Conservation (phyloP, 495 filamentous ascomycete species). For the Tuber melanosporum region DNA sequence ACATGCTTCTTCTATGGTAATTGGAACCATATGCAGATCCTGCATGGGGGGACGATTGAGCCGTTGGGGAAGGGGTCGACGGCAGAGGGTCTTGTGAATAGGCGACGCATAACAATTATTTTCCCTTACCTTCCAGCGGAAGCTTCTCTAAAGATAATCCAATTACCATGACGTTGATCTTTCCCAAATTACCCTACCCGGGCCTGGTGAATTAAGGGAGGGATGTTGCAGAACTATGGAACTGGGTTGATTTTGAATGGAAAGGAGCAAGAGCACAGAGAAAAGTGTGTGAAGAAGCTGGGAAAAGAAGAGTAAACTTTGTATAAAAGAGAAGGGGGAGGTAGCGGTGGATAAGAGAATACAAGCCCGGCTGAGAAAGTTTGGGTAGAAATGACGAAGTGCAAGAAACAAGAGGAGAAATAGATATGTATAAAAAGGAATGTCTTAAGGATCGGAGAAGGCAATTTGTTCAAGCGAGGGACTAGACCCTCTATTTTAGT, state of each 20-base stretch:
- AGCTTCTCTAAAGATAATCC: conserved; percentile 33
- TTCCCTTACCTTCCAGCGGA: conserved; percentile 35
- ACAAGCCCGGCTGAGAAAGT: not conserved
- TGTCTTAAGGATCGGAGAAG: not conserved
- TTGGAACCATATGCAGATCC: not conserved
- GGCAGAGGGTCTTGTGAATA: not conserved
- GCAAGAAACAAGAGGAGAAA: not conserved
- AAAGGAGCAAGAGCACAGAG: not conserved
- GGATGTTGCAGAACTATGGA: not conserved
- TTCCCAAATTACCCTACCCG: conserved; percentile 8
- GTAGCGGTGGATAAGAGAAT: not conserved
- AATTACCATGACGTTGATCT: conserved; percentile 21
- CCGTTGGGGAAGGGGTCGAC: not conserved
- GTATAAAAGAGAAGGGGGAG: not conserved
- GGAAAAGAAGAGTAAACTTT: not conserved
- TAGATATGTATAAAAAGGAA: conserved; percentile 1
- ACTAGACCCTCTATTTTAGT: not conserved
- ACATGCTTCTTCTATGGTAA: not conserved
- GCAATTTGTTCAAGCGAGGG: not conserved
- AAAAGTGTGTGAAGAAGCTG: not conserved
- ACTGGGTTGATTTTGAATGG: not conserved
- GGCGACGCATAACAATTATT: not conserved
- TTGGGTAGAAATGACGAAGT: not conserved
- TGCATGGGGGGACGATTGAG: not conserved
- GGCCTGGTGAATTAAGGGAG: not conserved